Conservation (phyloP, 2,329 filamentous ascomycete genomes). For the Apiospora marii region DNA sequence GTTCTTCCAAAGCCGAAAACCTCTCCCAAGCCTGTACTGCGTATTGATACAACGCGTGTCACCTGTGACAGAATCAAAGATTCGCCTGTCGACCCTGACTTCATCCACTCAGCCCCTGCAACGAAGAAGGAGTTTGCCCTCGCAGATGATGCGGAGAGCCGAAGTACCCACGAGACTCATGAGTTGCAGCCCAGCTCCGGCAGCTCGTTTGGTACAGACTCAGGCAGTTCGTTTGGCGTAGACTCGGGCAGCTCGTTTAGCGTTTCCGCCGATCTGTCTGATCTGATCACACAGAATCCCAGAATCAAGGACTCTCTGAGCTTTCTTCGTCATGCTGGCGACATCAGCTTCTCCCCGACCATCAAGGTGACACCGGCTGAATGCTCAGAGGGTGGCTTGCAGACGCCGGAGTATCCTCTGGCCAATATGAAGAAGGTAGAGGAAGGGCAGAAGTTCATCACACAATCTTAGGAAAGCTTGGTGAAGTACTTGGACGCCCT, state of each 20-base stretch:
- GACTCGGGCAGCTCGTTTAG: background rate
- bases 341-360: background rate
- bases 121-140: slow-evolving; percentile 26
- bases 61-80: slow-evolving; percentile 27
- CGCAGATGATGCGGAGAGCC: background rate
- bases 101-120: slow-evolving; percentile 41
- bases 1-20: slow-evolving; percentile 27
- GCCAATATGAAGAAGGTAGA: slow-evolving; percentile 1
- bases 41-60: slow-evolving; percentile 30
- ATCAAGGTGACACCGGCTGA: slow-evolving; percentile 5
- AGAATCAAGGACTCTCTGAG: background rate
- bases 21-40: slow-evolving; percentile 31
- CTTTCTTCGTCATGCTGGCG: background rate
- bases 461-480: slow-evolving; percentile 6
- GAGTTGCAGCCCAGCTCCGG: background rate
- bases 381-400: background rate
- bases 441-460: background rate
- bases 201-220: background rate
- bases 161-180: background rate
- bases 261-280: slow-evolving; percentile 3
- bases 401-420: slow-evolving; percentile 32
- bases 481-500: background rate
- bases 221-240: too few species aligned
- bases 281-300: background rate
- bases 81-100: slow-evolving; percentile 35